Base-by-base conservation (phyloP, 495 filamentous ascomycete genomes). In the Aspergillus incahuasiensis region DNA sequence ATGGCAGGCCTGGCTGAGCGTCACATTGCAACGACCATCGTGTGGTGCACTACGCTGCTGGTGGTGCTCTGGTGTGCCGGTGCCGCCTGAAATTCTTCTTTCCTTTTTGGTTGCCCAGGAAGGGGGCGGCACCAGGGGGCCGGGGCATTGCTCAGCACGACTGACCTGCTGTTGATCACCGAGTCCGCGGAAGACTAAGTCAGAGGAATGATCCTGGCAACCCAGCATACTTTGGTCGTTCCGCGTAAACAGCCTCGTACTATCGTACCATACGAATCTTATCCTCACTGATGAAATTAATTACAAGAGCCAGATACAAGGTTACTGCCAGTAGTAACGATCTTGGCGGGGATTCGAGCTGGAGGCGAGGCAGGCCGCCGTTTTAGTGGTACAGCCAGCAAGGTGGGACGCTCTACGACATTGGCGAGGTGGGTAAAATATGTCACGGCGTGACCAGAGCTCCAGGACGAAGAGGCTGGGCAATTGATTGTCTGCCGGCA, bases 1-100 rank as follows among this genome's bases (percentile, higher is more conserved):
- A 73, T 70, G 66, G 68, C 66, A 65, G 66, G 66, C 55, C 52
- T 41, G 61, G 61, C 61, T 70, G 66, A 71, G 64, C 60, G 65
- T 68, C 60, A 64, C 58, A 63, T 71, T 71, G 66, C 68, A 72
- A 72, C 67, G 64, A 59, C 64, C 61, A 59, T 58, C 41, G 55
- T 55, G 59, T 63, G 58, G 58, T 60, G 21, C 38, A 18, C 38
- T 38, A 18, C 20, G 18, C 15, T 46, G 20, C 3, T 25, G 9
- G 21, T 35, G 32, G 28, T 11, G 40, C 20, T n/a, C 16, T 44
- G 21, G 18, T 42, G 39, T 44, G 41, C 19, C 21, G 41, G 62
- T 59, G 54, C 63, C 54, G 50, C 52, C 55, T 48, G 52, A 49
- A 43, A 54, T 56, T 49, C 47, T 56, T 49, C 47, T 58, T 57